phyloP scores from a whole-genome alignment of 345 rosid genomes.

The Ailanthus altissimus region DNA sequence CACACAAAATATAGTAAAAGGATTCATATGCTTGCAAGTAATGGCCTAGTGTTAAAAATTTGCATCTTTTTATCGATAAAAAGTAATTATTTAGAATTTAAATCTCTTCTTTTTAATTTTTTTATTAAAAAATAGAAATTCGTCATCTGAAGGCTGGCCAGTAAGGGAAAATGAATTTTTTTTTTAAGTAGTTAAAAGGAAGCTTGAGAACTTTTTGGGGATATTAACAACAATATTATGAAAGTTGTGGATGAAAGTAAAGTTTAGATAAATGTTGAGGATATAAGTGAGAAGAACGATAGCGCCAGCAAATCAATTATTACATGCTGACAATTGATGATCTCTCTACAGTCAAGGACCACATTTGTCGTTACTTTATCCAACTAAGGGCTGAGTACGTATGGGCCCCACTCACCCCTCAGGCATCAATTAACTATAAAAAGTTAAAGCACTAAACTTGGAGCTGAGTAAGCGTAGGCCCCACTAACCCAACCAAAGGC shows the following conservation, averaged over 20 bases:
- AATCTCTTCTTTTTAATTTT: too few species aligned
- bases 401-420: conserved; percentile 6
- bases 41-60: too few species aligned
- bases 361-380: conserved; percentile 15
- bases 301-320: not conserved
- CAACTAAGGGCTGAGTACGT: conserved; percentile 13
- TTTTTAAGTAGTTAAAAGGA: not conserved
- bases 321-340: not conserved
- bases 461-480: conserved; percentile 56
- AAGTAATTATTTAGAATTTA: too few species aligned
- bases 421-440: conserved; percentile 3
- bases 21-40: too few species aligned
- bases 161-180: too few species aligned
- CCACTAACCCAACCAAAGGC: conserved; percentile 23
- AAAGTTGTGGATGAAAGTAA: not conserved
- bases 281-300: not conserved
- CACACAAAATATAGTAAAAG: too few species aligned
- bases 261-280: not conserved
- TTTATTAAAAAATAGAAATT: too few species aligned
- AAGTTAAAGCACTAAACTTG: conserved; percentile 22
- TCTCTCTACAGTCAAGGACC: conserved; percentile 24
- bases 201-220: not conserved
- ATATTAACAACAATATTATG: not conserved
- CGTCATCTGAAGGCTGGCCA: too few species aligned
- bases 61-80: too few species aligned